Evolutionary conservation across 2,329 filamentous ascomycete genomes (phyloP), one percentile per base, ranked within the genome.

Genomic region (Lachnellula arida): DNA sequence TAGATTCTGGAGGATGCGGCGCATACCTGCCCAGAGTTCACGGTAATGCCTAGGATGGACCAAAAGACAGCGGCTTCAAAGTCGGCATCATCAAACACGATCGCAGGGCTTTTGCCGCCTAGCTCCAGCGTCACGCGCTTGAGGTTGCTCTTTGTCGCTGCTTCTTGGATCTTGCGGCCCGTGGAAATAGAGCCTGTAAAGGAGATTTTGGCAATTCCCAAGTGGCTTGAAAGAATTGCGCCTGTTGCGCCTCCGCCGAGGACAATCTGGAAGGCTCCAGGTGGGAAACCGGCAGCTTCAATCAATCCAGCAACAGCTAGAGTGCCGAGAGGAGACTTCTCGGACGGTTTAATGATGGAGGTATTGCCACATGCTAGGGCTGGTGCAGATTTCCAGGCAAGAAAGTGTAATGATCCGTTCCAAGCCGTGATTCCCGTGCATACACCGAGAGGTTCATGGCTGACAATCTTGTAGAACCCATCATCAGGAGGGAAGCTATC

Each of bases 1-100:
- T 88, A 88, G 8, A 90, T 83, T 2, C 87, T 76, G 1, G 85
- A 88, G 6, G 84, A 85, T 62, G 89, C 88, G 22, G 22, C 22
- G 22, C 22, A 22, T 22, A 22, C 22, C 22, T 22, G 22, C 22
- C 22, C 22, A 4, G 22, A 22, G 22, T 22, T 22, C 22, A 22
- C 22, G 22, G 22, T 22, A 22, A 22, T 22, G 22, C 22, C 22
- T 22, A 22, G 22, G 22, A 22, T 22, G 22, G 22, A 22, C 51
- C 50, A 53, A 68, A 83, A 83, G 51, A 76, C 78, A 74, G 72
- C 2, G 73, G 71, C 22, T 22, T 22, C 22, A 14, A 77, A 64
- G 61, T 76, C 69, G 14, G 66, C 68, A 60, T 77, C 75, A 19
- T 73, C 72, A 54, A 76, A 76, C 1, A 76, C 68, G 8, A 76